Evolutionary conservation across 306 rosid species (phyloP).

Genomic region (Pueraria montana): DNA sequence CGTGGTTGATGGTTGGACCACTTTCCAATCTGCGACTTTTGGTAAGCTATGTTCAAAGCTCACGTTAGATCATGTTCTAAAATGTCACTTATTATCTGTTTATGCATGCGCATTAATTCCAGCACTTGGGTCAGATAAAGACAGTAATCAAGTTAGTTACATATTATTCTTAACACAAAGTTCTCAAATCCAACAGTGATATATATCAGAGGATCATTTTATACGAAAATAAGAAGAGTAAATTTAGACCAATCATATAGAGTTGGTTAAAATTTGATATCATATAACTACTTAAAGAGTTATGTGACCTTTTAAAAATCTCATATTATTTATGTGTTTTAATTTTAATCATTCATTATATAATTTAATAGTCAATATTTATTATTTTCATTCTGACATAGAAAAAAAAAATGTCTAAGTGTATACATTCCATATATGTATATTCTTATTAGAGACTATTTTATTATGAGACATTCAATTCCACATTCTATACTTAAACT

Average conservation of each 20-base stretch:
- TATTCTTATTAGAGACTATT: background rate
- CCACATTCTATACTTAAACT: background rate
- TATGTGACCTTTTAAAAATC: too few species aligned
- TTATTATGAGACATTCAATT: background rate
- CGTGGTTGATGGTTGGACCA: slow-evolving; percentile 58
- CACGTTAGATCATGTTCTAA: background rate
- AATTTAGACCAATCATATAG: too few species aligned
- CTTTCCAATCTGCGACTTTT: slow-evolving; percentile 53
- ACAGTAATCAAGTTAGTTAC: background rate
- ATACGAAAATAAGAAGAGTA: too few species aligned
- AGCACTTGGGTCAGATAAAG: background rate
- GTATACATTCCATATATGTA: too few species aligned
- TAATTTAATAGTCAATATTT: too few species aligned
- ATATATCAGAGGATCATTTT: background rate
- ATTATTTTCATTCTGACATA: too few species aligned
- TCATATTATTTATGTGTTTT: too few species aligned
- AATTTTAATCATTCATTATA: too few species aligned
- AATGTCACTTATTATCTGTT: background rate
- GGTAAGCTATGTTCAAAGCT: slow-evolving; percentile 30
- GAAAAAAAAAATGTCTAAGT: too few species aligned
- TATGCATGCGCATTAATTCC: slow-evolving; percentile 4
- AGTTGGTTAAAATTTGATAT: too few species aligned
- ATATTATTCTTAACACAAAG: background rate
- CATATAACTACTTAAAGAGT: too few species aligned
- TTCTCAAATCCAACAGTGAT: background rate